These are phyloP conservation scores for Neurospora sp. DNA, from an alignment of 495 filamentous ascomycete species.

Conservation along the genomic window DNA sequence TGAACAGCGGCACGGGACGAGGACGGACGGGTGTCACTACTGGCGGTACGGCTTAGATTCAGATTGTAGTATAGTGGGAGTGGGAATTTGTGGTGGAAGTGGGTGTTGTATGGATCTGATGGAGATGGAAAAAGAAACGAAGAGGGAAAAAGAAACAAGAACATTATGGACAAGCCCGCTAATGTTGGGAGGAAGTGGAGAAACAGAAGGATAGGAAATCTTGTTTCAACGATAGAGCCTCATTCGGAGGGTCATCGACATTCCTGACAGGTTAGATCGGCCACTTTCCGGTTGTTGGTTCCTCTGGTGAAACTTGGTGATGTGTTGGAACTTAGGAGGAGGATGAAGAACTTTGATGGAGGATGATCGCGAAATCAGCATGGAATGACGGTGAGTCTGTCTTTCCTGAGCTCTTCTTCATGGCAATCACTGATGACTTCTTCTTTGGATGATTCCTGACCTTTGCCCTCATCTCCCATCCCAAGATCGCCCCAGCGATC, in stretches of 20 bases:
- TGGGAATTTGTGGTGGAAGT: not conserved
- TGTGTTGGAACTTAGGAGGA: not conserved
- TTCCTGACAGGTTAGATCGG: not conserved
- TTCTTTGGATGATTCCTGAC: not conserved
- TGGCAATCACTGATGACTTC: not conserved
- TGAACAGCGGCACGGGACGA: not conserved
- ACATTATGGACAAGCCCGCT: not conserved
- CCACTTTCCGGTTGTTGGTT: not conserved
- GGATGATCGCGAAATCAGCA: not conserved
- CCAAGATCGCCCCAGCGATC: not conserved
- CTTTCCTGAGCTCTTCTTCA: not conserved
- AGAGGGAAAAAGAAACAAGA: not conserved
- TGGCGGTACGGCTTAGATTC: not conserved
- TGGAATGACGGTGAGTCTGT: not conserved
- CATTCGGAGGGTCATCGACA: not conserved
- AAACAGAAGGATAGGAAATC: not conserved
- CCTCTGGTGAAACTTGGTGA: not conserved
- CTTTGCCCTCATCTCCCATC: not conserved
- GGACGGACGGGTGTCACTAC: not conserved
- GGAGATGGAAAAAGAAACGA: not conserved
- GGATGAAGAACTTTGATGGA: not conserved
- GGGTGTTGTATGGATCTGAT: not conserved
- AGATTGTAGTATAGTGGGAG: not conserved
- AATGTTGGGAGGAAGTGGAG: not conserved
- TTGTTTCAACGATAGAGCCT: not conserved